These are phyloP conservation scores for Yarrowia deformans DNA, from an alignment of 805 yeast genomes.

Conservation along the genomic window DNA sequence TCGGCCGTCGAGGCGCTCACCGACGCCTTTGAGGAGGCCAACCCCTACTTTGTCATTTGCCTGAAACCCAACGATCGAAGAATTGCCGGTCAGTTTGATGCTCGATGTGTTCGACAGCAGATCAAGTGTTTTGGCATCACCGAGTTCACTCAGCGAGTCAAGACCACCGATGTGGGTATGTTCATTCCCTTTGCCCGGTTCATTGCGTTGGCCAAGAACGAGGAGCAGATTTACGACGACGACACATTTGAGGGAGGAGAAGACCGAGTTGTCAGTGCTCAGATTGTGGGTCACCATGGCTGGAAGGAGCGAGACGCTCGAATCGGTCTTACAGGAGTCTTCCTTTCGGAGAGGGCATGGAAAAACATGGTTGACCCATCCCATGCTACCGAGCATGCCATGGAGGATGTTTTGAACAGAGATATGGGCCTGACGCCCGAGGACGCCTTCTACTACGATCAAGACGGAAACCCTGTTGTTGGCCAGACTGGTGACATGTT, in stretches of 20 bases:
- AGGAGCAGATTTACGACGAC: conserved; percentile 41
- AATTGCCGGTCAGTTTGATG: conserved; percentile 52
- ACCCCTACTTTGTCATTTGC: conserved; percentile 54
- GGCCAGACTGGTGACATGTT: conserved; percentile 51
- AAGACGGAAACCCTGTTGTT: conserved; percentile 45
- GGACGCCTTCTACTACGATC: conserved; percentile 50
- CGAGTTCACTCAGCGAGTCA: conserved; percentile 53
- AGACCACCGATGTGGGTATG: conserved; percentile 51
- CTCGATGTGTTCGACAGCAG: conserved; percentile 55
- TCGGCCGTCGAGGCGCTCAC: conserved; percentile 50
- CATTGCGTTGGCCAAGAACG: conserved; percentile 46
- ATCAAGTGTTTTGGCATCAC: conserved; percentile 54
- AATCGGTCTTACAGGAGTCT: conserved; percentile 53
- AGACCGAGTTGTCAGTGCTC: conserved; percentile 44
- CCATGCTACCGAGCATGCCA: conserved; percentile 40
- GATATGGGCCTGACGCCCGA: conserved; percentile 31
- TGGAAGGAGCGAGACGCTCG: conserved; percentile 53
- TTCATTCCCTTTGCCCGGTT: conserved; percentile 54
- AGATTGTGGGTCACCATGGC: conserved; percentile 46
- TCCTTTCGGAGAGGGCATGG: conserved; percentile 54
- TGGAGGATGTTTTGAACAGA: conserved; percentile 42
- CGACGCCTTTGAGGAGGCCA: conserved; percentile 52
- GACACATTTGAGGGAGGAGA: conserved; percentile 39
- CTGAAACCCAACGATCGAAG: conserved; percentile 54
- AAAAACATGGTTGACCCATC: conserved; percentile 50